Conservation (phyloP, 495 filamentous ascomycete genomes). For the Aspergillus hancockii region DNA sequence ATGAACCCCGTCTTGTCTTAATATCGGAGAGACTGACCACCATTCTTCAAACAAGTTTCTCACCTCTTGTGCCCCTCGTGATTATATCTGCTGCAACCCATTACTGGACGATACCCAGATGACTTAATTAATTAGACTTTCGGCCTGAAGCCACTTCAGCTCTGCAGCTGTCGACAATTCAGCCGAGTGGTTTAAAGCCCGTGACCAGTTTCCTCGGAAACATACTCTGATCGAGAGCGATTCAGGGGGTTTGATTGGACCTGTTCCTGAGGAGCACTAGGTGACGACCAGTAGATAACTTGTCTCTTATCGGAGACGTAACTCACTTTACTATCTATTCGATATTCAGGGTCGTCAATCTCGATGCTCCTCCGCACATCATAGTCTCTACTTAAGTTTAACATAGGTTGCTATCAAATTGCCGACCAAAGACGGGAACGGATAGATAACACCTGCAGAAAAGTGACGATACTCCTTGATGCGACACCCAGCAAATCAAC, state of each 20-base stretch:
- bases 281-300: background rate
- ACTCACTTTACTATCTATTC: background rate
- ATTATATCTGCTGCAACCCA: background rate
- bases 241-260: background rate
- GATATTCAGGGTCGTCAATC: background rate
- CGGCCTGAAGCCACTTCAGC: background rate
- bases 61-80: background rate
- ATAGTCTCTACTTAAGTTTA: no score
- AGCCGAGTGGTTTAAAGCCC: background rate
- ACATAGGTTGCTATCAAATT: background rate
- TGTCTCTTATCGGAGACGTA: background rate
- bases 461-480: background rate
- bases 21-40: no score
- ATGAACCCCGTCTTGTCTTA: no score
- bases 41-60: constrained; percentile 7
- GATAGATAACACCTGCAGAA: background rate
- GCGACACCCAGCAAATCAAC: background rate
- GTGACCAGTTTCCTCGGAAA: background rate
- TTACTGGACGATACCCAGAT: background rate
- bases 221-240: background rate
- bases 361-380: background rate
- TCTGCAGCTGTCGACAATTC: background rate
- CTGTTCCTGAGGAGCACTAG: background rate
- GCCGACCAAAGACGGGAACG: background rate
- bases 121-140: constrained; percentile 2